These are phyloP conservation scores for Botryotinia calthae DNA, from an alignment of 2,329 filamentous ascomycete species.

Conservation along the genomic window DNA sequence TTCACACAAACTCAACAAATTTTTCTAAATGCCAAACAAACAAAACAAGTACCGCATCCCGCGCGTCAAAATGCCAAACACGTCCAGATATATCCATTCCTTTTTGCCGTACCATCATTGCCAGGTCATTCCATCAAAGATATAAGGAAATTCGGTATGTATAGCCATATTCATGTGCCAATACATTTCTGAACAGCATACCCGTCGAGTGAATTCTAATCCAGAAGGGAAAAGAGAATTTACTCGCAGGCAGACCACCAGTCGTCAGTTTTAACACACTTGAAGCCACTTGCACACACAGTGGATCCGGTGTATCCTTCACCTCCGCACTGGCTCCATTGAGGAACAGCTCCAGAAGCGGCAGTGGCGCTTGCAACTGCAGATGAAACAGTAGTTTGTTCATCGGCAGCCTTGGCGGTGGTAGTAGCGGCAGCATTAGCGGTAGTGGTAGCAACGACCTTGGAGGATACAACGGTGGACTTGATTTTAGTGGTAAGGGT, in stretches of 20 bases:
- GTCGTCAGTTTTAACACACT: constrained; percentile 27
- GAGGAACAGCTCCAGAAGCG: constrained; percentile 5
- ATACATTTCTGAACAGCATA: neutral
- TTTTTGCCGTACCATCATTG: constrained; percentile 9
- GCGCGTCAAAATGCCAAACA: neutral
- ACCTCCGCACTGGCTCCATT: constrained; percentile 32
- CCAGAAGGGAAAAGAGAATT: neutral
- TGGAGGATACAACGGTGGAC: neutral
- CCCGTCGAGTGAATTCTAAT: neutral
- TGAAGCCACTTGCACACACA: constrained; percentile 21
- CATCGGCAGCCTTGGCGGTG: neutral
- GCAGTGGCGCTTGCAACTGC: neutral
- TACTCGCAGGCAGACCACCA: constrained; percentile 22
- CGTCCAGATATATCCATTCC: neutral
- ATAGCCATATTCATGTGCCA: neutral
- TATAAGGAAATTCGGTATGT: neutral
- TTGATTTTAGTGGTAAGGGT: constrained; percentile 12
- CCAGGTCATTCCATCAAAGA: neutral
- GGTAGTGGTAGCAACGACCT: neutral
- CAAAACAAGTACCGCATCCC: neutral
- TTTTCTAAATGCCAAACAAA: neutral
- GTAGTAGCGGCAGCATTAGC: neutral
- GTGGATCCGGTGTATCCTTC: constrained; percentile 26
- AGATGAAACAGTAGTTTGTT: neutral
- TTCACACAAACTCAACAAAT: neutral